These are phyloP conservation scores for Zizania palustris DNA, from an alignment of 202 grass and related monocot species.

Conservation along the genomic window DNA sequence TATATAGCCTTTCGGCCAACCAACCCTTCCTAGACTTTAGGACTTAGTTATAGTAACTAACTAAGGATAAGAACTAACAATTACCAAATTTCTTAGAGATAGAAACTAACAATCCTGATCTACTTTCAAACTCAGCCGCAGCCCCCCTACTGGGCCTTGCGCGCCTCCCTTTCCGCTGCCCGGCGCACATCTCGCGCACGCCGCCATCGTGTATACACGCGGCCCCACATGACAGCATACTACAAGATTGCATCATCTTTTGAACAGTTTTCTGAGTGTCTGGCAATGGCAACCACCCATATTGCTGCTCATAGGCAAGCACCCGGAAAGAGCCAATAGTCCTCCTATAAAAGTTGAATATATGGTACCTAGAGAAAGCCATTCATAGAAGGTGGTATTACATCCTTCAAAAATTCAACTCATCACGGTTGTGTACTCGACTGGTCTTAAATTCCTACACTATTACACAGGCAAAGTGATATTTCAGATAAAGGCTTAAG, in stretches of 20 bases:
- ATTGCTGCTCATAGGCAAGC: conserved; percentile 15
- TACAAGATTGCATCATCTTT: neutral
- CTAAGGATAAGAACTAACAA: no score
- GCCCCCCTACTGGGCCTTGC: no score
- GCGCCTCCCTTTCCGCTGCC: no score
- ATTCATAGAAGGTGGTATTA: neutral
- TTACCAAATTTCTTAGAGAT: no score
- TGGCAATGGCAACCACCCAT: neutral
- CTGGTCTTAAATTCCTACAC: neutral
- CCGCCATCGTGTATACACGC: no score
- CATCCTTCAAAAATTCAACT: conserved; percentile 1
- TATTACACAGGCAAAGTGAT: neutral
- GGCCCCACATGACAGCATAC: no score
- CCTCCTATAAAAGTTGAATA: neutral
- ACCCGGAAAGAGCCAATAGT: neutral
- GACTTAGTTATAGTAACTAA: no score
- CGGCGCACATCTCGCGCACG: no score
- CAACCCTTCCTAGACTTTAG: no score
- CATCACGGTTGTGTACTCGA: neutral
- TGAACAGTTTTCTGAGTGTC: neutral
- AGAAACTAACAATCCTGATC: no score
- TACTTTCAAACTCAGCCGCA: no score
- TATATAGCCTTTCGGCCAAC: no score
- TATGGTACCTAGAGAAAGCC: neutral
- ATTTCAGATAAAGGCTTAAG: neutral